phyloP scores from a whole-genome alignment of 163 green algal species.

The Prototheca wickerhamii region DNA sequence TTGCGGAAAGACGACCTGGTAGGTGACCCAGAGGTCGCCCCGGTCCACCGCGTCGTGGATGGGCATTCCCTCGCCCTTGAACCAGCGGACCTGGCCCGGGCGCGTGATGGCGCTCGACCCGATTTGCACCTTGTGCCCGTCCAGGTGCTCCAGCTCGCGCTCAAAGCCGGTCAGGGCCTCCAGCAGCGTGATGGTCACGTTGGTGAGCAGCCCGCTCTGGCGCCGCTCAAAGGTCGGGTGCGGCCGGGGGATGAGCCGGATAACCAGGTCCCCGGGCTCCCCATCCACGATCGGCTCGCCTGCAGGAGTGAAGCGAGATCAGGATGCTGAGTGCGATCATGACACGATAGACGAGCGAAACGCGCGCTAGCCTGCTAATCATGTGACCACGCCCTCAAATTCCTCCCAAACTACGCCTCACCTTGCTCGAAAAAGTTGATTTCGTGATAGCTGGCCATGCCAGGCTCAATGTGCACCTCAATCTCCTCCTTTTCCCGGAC shows the following conservation, averaged over 20 bases:
- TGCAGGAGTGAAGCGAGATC: too few relatives aligned
- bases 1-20: conserved; percentile 74
- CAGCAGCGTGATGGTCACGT: conserved; percentile 70
- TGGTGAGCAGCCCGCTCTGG: conserved; percentile 71
- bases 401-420: background rate
- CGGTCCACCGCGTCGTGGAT: conserved; percentile 36
- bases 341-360: too few relatives aligned
- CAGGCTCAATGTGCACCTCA: conserved; percentile 80
- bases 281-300: conserved; percentile 92
- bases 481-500: conserved; percentile 69
- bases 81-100: conserved; percentile 60
- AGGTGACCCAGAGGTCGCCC: conserved; percentile 81
- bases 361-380: too few relatives aligned
- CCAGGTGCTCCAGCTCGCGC: conserved; percentile 69
- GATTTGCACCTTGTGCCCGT: conserved; percentile 77
- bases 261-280: conserved; percentile 88
- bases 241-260: conserved; percentile 41
- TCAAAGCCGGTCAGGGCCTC: conserved; percentile 79
- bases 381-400: background rate
- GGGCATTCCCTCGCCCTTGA: conserved; percentile 67
- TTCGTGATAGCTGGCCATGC: conserved; percentile 78
- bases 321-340: too few relatives aligned
- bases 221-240: conserved; percentile 48
- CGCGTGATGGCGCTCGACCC: conserved; percentile 48
- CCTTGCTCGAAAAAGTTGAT: conserved; percentile 94